phyloP scores from a whole-genome alignment of 257 asterid genomes.

The Fraxinus excelsior region DNA sequence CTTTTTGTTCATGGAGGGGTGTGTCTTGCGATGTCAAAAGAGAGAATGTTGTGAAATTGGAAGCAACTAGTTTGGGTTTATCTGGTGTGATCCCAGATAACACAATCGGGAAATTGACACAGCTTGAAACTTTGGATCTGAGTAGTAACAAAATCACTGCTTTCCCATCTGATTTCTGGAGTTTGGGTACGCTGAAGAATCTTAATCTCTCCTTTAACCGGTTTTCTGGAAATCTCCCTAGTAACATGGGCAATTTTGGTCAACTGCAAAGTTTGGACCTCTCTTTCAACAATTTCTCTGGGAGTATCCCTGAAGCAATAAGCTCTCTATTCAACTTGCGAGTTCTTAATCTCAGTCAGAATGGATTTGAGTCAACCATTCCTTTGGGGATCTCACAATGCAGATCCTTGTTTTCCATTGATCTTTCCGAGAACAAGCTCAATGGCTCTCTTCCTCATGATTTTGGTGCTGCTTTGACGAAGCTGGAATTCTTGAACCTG shows the following conservation, averaged over 20 bases:
- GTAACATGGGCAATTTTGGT: slow-evolving; percentile 82
- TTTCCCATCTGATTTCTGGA: slow-evolving; percentile 90
- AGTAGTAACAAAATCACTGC: slow-evolving; percentile 71
- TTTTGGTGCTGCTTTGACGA: slow-evolving; percentile 65
- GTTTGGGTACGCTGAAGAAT: slow-evolving; percentile 66
- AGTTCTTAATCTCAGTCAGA: slow-evolving; percentile 59
- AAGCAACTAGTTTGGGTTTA: slow-evolving; percentile 61
- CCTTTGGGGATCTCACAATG: slow-evolving; percentile 68
- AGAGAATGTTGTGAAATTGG: slow-evolving; percentile 53
- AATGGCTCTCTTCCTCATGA: slow-evolving; percentile 58
- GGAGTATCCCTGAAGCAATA: slow-evolving; percentile 71
- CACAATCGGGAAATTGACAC: slow-evolving; percentile 77
- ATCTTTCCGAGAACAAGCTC: slow-evolving; percentile 67
- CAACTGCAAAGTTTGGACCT: slow-evolving; percentile 69
- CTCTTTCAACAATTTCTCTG: slow-evolving; percentile 73
- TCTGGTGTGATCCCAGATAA: slow-evolving; percentile 80
- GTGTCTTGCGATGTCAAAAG: slow-evolving; percentile 65
- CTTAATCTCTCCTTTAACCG: slow-evolving; percentile 76
- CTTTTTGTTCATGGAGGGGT: slow-evolving; percentile 77
- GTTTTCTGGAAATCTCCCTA: slow-evolving; percentile 56
- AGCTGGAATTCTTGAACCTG: slow-evolving; percentile 58
- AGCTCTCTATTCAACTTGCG: slow-evolving; percentile 62
- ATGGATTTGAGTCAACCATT: slow-evolving; percentile 53
- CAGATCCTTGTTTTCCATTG: slow-evolving; percentile 54
- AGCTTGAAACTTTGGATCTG: slow-evolving; percentile 74